Percentiles rank a stretch among this genome's conserved stretches.
Evolutionary conservation across 1,284 basidiomycete species (phyloP).

Genomic region (Boletus mariae): DNA sequence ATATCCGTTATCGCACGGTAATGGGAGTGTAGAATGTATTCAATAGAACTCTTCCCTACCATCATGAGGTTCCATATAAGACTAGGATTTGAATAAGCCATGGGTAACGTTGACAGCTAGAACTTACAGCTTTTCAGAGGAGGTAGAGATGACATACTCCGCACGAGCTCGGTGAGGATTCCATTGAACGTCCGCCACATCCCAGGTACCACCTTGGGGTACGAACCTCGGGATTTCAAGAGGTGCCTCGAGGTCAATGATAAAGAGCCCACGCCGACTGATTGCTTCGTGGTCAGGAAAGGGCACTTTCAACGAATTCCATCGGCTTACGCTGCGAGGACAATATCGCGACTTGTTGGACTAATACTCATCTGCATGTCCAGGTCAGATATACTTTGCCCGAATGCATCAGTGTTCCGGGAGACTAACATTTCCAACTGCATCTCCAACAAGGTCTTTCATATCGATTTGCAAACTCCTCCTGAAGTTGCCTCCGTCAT

Average conservation of each 20-base stretch:
- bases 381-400: constrained; percentile 2
- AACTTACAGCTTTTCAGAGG: constrained; percentile 83
- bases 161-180: constrained; percentile 84
- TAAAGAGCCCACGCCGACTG: constrained; percentile 91
- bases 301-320: neutral
- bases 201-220: constrained; percentile 95
- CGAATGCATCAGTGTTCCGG: neutral
- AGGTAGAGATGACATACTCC: constrained; percentile 93
- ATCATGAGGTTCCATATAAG: constrained; percentile 92
- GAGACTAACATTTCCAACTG: constrained; percentile 71
- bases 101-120: neutral
- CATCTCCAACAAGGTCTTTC: constrained; percentile 73
- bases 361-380: constrained; percentile 71
- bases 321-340: constrained; percentile 67
- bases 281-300: constrained; percentile 5
- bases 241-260: constrained; percentile 90
- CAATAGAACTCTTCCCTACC: constrained; percentile 70
- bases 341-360: constrained; percentile 74
- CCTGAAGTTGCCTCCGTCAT: constrained; percentile 54
- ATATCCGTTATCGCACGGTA: constrained; percentile 94
- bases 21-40: constrained; percentile 80
- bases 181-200: constrained; percentile 97
- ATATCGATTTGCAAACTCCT: constrained; percentile 68
- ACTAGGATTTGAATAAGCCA: constrained; percentile 34
- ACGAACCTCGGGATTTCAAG: constrained; percentile 87